Percentiles rank a stretch among this genome's conserved stretches.
These are phyloP conservation scores for Harringtonia lauricola DNA, from an alignment of 2,329 filamentous ascomycete genomes.

Conservation along the genomic window DNA sequence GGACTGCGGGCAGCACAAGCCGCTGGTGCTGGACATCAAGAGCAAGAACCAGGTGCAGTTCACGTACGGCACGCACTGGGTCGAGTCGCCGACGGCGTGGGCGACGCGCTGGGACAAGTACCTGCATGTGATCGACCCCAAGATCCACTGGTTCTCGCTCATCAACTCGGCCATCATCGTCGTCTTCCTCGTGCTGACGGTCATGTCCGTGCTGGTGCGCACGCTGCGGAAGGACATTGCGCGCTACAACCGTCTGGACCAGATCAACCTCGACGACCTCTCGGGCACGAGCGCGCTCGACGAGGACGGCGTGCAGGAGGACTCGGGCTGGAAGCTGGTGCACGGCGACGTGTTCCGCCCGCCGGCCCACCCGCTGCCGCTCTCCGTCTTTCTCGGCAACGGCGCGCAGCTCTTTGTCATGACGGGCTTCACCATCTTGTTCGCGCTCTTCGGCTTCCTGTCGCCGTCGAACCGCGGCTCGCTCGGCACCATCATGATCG, in stretches of 20 bases:
- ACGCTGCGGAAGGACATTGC: constrained; percentile 92
- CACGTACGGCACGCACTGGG: constrained; percentile 91
- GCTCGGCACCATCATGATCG: constrained; percentile 81
- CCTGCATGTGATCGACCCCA: constrained; percentile 90
- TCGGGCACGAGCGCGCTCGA: constrained; percentile 69
- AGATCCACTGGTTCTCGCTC: constrained; percentile 98
- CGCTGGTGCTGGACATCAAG: constrained; percentile 53
- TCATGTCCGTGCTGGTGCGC: constrained; percentile 81
- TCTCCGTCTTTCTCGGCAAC: constrained; percentile 84
- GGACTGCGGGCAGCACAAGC: constrained; percentile 51
- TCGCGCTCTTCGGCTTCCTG: constrained; percentile 87
- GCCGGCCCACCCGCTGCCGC: constrained; percentile 68
- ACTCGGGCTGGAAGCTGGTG: constrained; percentile 96
- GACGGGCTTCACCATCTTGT: constrained; percentile 87
- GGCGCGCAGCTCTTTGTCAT: constrained; percentile 96
- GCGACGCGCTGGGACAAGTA: constrained; percentile 99
- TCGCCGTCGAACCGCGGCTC: constrained; percentile 94
- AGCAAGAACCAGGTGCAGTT: constrained; percentile 58
- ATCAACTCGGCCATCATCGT: constrained; percentile 95
- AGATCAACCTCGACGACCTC: constrained; percentile 82
- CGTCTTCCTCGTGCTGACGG: constrained; percentile 79
- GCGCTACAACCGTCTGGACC: constrained; percentile 88
- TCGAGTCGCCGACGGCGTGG: constrained; percentile 74
- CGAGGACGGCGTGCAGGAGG: constrained; percentile 92
- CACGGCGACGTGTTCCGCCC: constrained; percentile 95